Evolutionary conservation across 805 yeast species (phyloP), one percentile per base, ranked within the genome.

Genomic region (Starmerella tilneyi): DNA sequence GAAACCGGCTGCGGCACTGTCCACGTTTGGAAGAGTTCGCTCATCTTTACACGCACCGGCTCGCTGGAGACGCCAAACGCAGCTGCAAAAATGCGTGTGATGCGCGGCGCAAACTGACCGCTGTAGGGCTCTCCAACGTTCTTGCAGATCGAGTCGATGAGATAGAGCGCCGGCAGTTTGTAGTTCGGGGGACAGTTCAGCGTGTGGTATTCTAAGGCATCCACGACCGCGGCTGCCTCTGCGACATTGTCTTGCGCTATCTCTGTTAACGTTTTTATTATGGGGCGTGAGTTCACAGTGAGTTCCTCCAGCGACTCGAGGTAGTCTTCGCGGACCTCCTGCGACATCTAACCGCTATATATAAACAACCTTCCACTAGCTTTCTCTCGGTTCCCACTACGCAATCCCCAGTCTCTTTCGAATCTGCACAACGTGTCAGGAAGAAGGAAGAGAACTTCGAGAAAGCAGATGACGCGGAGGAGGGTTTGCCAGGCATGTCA

Each of bases 71-170:
- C 66, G n/a, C 84, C 72, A 60, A 83, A 92, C 2, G 86, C 79
- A 50, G 76, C 78, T 21, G 82, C 78, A 63, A 81, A 89, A 3
- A 83, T 67, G 53, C 72, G 74, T 64, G 74, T 81, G 38, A 86
- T 65, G 51, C 79, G 78, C 52, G 76, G 70, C 43, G 88, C 80
- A 60, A 92, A 77, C 42, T 83, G 62, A 6, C 78, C 70, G n/a
- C 85, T 83, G 61, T 89, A 92, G 1, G 97, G 96, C 49, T 79
- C 73, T 8, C 96, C 96, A 26, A 84, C 79, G 57, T 80, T 84
- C 63, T 92, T 92, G 65, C 89, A 82, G 39, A 92, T 82, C 15
- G 96, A 86, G 62, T 92, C 97, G 45, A 92, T 64, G 37, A 89
- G 70, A 59, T 89, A 92, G 49, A 92, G 70, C 4, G 92, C 78